Evolutionary conservation across 352 stramenopile genomes (phyloP).

Genomic region (Phytopythium montanum): DNA sequence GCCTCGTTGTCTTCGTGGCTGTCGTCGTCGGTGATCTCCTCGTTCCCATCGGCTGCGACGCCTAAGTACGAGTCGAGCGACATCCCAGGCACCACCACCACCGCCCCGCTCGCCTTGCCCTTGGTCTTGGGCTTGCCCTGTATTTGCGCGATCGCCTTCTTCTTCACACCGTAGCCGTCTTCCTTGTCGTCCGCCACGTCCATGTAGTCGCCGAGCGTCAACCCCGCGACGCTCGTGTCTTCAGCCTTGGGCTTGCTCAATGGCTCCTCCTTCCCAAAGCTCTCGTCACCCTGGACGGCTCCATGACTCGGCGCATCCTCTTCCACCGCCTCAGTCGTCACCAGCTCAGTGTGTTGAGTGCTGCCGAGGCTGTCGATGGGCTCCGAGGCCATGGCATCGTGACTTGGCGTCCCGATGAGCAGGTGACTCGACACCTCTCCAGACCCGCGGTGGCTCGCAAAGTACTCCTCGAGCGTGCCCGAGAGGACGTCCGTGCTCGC

Average conservation of each 20-base stretch:
- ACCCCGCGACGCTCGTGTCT: conserved; percentile 29
- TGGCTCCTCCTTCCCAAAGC: neutral
- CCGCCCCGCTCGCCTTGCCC: conserved; percentile 15
- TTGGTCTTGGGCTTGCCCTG: neutral
- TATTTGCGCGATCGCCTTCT: neutral
- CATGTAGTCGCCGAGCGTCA: conserved; percentile 64
- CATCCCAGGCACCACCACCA: conserved; percentile 46
- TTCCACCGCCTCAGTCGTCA: conserved; percentile 11
- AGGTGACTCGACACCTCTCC: conserved; percentile 51
- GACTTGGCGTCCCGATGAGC: conserved; percentile 37
- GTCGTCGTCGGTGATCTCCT: conserved; percentile 4
- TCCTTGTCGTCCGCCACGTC: conserved; percentile 30
- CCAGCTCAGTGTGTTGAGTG: neutral
- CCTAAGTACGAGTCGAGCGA: conserved; percentile 62
- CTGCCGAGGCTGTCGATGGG: conserved; percentile 12
- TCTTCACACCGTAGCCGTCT: conserved; percentile 2
- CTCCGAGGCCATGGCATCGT: conserved; percentile 57
- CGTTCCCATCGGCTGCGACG: conserved; percentile 13
- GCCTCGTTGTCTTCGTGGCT: conserved; percentile 16
- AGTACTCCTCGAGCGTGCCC: conserved; percentile 33
- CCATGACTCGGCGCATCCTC: conserved; percentile 17
- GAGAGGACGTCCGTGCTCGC: neutral
- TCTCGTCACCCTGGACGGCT: conserved; percentile 6
- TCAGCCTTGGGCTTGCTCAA: conserved; percentile 8
- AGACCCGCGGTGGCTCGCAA: conserved; percentile 22